Evolutionary conservation across 78 protist genomes (phyloP), one percentile per base, ranked within the genome.

Genomic region (Dictyostelium firmibasis): DNA sequence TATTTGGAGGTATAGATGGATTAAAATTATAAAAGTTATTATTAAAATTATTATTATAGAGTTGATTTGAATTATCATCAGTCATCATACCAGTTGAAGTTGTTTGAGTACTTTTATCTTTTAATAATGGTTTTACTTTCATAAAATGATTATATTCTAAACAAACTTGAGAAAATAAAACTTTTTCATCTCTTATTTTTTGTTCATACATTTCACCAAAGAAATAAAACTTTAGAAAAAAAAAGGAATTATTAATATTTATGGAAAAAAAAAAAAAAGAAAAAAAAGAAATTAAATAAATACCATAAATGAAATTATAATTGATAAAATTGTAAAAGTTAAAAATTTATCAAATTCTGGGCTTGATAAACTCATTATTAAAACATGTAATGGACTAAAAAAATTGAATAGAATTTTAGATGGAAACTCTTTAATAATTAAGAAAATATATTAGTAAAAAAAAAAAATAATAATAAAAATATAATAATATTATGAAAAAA

Each of bases 121-220:
- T 70, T 20, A 31, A 27, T 18, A 60, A 13, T 57, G 50, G 86
- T 16, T 41, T 89, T 18, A 81, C 81, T 81, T 50, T 62, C 64
- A 64, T 79, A 20, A 18, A 67, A 33, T 78, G 47, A 33, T 78
- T 89, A 79, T 89, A 89, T 47, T 89, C 94, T 6, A 62, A 53
- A 33, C 81, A 64, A 25, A 89, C 53, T 75, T 89, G 84, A 11
- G 50, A 18, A 47, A 69, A 81, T 36, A 89, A 8, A 18, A 89
- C 47, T 50, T 78, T 89, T 81, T 89, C 94, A 70, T 89, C 94
- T 69, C 43, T 78, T 13, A 81, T 41, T n/a, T 89, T 89, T 64
- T 70, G 81, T 13, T 89, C 94, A 69, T 89, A 69, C 53, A 7
- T 38, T 13, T 31, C 29, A 9, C 29, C 25, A 10, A 57, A 38